Base-by-base conservation (phyloP, 805 yeast species). In the Candida wancherniae region DNA sequence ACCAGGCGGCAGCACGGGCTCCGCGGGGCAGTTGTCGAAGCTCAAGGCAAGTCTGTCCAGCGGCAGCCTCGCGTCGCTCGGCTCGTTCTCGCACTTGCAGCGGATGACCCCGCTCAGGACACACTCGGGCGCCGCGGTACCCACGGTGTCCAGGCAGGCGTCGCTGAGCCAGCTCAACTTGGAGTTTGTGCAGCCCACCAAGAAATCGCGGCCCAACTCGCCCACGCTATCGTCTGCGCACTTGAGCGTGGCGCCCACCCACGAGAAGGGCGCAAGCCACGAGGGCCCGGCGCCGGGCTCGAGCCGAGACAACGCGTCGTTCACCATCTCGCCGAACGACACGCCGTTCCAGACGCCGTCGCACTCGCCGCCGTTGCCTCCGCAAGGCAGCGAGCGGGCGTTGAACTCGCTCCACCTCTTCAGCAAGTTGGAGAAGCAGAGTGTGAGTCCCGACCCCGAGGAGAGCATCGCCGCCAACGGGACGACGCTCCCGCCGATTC, bases 311-410 rank as follows among this genome's bases (percentile, higher is more conserved):
- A 36, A 42, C 11, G 48, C 55, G 3, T 47, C 50, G 7, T 57
- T 58, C 30, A 47, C 57, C 7, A 38, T 46, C 16, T 43, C 63
- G 11, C 63, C 73, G 26, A 56, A 53, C 30, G 74, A 67, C 9
- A 71, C 76, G 5, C 76, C 76, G 8, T 42, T 69, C 23, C 69
- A 66, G 35, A 71, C 75, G 0, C 74, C 74, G 9, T 44, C 61
- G 17, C 75, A 71, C 33, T 62, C 71, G 27, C 76, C 76, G n/a
- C 68, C 55, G 26, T 42, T 70, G 25, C 52, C 47, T 24, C 57
- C 67, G 3, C 51, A 48, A 34, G 25, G 21, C 17, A 31, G 26
- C 31, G 47, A 37, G 6, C 34, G 37, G 24, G 46, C 35, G 9
- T 28, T 48, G 29, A 49, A 45, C 29, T 45, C 56, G 18, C 33